Conservation (phyloP, 1,284 basidiomycete genomes). For the Fomitopsis betulina region DNA sequence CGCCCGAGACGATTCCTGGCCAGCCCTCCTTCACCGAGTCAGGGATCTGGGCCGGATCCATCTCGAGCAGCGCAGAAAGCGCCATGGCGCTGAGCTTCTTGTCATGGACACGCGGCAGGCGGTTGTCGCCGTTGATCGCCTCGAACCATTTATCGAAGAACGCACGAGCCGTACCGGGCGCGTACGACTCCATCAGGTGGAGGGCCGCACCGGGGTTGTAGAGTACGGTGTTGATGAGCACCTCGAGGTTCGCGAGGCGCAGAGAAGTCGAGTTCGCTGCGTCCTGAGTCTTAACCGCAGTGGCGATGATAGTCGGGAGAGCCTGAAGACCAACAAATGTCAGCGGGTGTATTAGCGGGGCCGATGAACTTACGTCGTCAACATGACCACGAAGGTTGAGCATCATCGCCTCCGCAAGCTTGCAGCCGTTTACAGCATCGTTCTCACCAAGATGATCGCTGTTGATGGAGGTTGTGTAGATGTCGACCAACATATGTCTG, state of each 20-base stretch:
- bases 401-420: conserved; percentile 80
- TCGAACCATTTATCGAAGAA: conserved; percentile 84
- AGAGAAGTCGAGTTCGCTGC: conserved; percentile 59
- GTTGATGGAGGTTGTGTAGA: conserved; percentile 75
- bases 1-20: conserved; percentile 67
- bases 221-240: conserved; percentile 80
- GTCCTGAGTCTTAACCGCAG: conserved; percentile 55
- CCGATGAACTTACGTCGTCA: conserved; percentile 57
- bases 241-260: conserved; percentile 76
- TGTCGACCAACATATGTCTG: conserved; percentile 79
- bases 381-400: conserved; percentile 75
- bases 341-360: not conserved
- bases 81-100: conserved; percentile 82
- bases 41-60: conserved; percentile 56
- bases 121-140: conserved; percentile 57
- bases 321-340: conserved; percentile 27
- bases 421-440: conserved; percentile 82
- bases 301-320: conserved; percentile 53
- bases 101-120: conserved; percentile 84
- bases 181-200: conserved; percentile 65
- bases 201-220: conserved; percentile 82
- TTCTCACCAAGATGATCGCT: conserved; percentile 75
- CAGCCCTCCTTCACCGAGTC: conserved; percentile 61
- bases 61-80: conserved; percentile 69
- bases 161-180: conserved; percentile 50